Conservation (phyloP, 768 basidiomycete genomes). For the Leccinum truebloodii region DNA sequence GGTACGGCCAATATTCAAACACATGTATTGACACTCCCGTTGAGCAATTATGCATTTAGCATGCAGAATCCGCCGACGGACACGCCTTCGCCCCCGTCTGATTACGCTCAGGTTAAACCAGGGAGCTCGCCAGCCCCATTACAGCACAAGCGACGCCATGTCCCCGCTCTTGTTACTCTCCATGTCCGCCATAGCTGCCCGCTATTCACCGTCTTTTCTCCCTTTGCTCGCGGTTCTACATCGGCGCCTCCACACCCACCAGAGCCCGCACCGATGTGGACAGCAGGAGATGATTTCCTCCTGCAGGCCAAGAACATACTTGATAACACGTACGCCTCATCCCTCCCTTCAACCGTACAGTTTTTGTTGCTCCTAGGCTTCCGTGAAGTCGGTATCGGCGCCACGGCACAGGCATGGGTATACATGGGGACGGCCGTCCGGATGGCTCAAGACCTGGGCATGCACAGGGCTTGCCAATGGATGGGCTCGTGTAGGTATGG, state of each 20-base stretch:
- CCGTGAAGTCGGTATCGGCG: conserved; percentile 84
- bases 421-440: conserved; percentile 86
- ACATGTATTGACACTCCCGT: neutral
- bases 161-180: conserved; percentile 71
- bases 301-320: conserved; percentile 65
- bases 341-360: conserved; percentile 73
- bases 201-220: conserved; percentile 49
- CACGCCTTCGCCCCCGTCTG: conserved; percentile 34
- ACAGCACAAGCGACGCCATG: conserved; percentile 43
- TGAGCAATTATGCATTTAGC: conserved; percentile 16
- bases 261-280: conserved; percentile 69
- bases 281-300: conserved; percentile 73
- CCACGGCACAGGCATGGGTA: conserved; percentile 87
- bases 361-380: conserved; percentile 80
- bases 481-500: conserved; percentile 66
- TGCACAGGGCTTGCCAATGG: conserved; percentile 79
- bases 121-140: conserved; percentile 36
- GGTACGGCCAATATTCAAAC: conserved; percentile 28
- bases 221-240: conserved; percentile 31
- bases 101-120: conserved; percentile 17
- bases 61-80: conserved; percentile 28
- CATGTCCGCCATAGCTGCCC: conserved; percentile 84
- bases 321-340: conserved; percentile 67
- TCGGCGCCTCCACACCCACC: conserved; percentile 39
- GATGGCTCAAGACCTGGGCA: conserved; percentile 87